Percentiles rank a stretch among this genome's conserved stretches.
phyloP scores from a whole-genome alignment of 2,329 filamentous ascomycete species.

The Sporothrix sp. region DNA sequence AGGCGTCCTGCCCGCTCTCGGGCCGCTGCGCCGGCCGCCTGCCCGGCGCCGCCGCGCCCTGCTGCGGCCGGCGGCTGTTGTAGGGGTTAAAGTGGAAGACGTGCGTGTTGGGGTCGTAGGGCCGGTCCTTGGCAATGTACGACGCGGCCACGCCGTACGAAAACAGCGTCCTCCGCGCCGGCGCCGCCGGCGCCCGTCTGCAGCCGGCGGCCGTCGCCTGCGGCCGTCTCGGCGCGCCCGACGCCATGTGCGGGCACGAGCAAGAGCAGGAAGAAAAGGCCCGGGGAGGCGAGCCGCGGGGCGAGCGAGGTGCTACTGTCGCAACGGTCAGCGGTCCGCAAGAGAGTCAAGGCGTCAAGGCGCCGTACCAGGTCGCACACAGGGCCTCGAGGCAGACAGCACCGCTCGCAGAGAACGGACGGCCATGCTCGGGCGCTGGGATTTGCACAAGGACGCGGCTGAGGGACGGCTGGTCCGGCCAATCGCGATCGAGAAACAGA shows the following conservation, averaged over 20 bases:
- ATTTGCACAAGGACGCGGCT: too few relatives aligned
- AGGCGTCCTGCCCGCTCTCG: constrained; percentile 87
- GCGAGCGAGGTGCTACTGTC: neutral
- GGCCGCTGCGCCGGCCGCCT: constrained; percentile 48
- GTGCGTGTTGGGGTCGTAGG: constrained; percentile 58
- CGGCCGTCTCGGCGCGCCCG: neutral
- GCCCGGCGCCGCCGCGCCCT: constrained; percentile 29
- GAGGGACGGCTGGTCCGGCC: constrained; percentile 3
- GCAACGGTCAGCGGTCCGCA: neutral
- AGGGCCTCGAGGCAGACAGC: constrained; percentile 10
- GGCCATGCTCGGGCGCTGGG: constrained; percentile 12
- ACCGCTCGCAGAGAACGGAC: constrained; percentile 4
- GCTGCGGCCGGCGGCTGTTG: constrained; percentile 47
- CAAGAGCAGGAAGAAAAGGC: neutral
- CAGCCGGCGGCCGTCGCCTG: neutral
- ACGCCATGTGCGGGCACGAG: neutral
- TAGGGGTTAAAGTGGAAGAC: constrained; percentile 64
- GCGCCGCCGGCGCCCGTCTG: neutral
- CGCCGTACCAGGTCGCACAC: constrained; percentile 12
- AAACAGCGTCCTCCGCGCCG: constrained; percentile 29
- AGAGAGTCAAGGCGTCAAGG: too few relatives aligned
- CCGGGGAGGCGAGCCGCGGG: neutral
- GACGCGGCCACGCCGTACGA: constrained; percentile 65
- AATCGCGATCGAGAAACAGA: neutral
- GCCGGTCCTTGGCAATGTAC: constrained; percentile 62